Evolutionary conservation across 208 protist species (phyloP).

Genomic region (Trichomonas gallinae): DNA sequence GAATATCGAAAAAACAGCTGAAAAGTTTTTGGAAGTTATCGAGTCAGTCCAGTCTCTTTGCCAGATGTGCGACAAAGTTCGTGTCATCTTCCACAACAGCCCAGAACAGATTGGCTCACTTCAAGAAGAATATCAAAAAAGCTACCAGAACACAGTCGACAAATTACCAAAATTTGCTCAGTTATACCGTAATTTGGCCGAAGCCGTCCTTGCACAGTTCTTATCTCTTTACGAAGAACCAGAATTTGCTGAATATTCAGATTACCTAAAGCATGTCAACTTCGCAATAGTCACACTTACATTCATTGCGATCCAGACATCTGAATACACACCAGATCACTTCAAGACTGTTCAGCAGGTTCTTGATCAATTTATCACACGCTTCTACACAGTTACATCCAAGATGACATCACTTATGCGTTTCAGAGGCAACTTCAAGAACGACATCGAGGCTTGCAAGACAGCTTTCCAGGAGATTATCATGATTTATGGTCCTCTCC

Average conservation of each 20-base stretch:
- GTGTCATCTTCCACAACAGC: background rate
- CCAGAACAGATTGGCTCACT: background rate
- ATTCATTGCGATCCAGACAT: background rate
- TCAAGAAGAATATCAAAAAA: background rate
- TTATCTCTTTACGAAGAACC: background rate
- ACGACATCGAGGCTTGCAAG: background rate
- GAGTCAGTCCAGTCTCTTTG: background rate
- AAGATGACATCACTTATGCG: background rate
- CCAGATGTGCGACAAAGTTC: background rate
- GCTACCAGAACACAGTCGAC: background rate
- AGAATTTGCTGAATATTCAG: background rate
- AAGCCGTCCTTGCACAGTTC: background rate
- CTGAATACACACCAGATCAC: background rate
- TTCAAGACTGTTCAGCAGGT: background rate
- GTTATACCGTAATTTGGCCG: background rate
- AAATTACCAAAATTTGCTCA: background rate
- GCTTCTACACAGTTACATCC: background rate
- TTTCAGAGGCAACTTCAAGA: background rate
- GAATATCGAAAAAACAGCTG: background rate
- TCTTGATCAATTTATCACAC: background rate
- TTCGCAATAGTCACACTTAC: background rate
- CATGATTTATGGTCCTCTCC: background rate
- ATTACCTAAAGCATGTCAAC: background rate
- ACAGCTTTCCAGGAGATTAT: background rate
- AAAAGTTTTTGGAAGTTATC: background rate